A percentile compares a stretch with the other conserved stretches of the same genome.
Evolutionary conservation across 78 protist genomes (phyloP).

Genomic region (Diacronema lutheri): DNA sequence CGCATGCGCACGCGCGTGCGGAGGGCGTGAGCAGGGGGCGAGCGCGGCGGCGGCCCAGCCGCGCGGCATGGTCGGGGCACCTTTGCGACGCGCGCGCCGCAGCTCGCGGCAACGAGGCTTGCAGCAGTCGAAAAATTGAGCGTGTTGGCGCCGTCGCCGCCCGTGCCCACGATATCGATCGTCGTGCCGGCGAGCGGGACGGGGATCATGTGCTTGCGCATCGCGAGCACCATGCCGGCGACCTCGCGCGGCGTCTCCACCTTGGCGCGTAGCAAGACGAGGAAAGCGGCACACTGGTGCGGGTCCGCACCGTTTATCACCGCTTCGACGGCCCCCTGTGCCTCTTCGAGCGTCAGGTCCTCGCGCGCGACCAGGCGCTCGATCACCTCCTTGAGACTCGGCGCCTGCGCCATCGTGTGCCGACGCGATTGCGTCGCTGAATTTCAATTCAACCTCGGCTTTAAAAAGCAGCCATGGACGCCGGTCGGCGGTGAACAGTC

Average conservation of each 20-base stretch:
- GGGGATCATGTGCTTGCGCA: not conserved
- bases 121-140: slow-evolving; percentile 6
- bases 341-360: not conserved
- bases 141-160: slow-evolving; percentile 4
- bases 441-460: no score
- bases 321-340: not conserved
- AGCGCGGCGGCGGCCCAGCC: no score
- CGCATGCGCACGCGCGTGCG: no score
- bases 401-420: no score
- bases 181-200: not conserved
- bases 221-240: not conserved
- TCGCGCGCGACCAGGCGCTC: not conserved
- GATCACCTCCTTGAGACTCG: not conserved
- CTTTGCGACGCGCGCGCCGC: not conserved
- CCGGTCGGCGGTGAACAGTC: no score
- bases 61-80: no score
- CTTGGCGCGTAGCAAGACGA: not conserved
- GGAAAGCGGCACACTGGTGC: slow-evolving; percentile 11
- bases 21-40: no score
- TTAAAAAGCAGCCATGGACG: no score
- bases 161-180: slow-evolving; percentile 26
- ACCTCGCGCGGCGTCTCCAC: slow-evolving; percentile 3
- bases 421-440: no score
- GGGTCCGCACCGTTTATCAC: slow-evolving; percentile 5
- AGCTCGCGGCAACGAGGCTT: not conserved